Base-by-base conservation (phyloP, 2,329 filamentous ascomycete species). In the Tolypocladium tundrense region DNA sequence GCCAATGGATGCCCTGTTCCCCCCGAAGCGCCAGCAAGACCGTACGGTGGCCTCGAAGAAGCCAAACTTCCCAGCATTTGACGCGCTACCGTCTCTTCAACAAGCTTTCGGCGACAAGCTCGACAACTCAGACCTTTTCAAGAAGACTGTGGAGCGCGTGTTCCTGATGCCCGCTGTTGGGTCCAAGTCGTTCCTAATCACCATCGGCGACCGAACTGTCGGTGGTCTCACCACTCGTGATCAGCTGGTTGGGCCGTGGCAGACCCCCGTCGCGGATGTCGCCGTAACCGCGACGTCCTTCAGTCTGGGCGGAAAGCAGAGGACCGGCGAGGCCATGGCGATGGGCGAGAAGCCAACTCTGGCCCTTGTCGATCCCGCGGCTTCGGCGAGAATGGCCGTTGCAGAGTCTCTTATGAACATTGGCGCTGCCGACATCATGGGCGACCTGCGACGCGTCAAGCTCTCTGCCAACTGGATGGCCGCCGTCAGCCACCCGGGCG, bases 381-480 rank as follows among this genome's bases (percentile, higher is more conserved):
- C 94, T 27, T 97, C 94, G 24, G 92, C 94, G 19, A 86, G 92
- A 56, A 99, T 99, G 94, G 91, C 94, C 2, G 92, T 99, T 59
- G 92, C 88, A 1, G 94, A 99, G 75, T 91, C 89, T 60, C 78
- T 99, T 60, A 86, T 96, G 83, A 99, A 99, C 72, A 79, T 99
- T 59, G 91, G 90, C 42, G 94, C 94, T 57, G 90, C 81, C 37
- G 79, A 84, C 60, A 77, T 84, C 59, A 81, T 87, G 58, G 88
- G 88, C 52, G 85, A 89, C 57, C 77, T 97, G 55, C 83, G 83
- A 60, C 86, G 90, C 50, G 86, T 97, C 61, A 88, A 93, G 70
- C 82, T 97, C 11, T 97, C 92, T 3, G 93, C 93, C 54, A 97
- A 99, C 76, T 99, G 93, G 93, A 97, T 97, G 94, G 92, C 91